Evolutionary conservation across 495 filamentous ascomycete species (phyloP), one percentile per base, ranked within the genome.

Genomic region (Penicillium psychrofluorescens): DNA sequence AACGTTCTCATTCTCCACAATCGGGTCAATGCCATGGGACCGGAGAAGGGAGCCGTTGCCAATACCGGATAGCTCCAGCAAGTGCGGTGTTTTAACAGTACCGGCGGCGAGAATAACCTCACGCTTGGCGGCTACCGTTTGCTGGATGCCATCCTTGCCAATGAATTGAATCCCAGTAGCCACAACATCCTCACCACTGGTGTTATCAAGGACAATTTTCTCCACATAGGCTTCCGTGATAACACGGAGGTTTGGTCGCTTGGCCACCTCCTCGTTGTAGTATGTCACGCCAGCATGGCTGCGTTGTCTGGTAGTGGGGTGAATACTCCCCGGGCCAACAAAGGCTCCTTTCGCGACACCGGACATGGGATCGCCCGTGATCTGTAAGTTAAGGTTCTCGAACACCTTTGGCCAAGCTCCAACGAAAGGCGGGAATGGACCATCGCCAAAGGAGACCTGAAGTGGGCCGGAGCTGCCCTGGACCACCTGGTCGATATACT

Each of bases 11-110:
- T 66, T 67, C 5, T 58, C 58, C n/a, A 74, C 55, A 29, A 51
- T 50, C 15, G 58, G 52, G 30, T 63, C 43, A 31, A 74, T 68
- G 6, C 66, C 69, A 6, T 54, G 52, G 0, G 44, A 44, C 12
- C 51, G 33, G 6, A 68, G 58, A 6, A 67, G 35, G 8, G 40
- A 38, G 0, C 50, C 44, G 12, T 62, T 48, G 0, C 79, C 79
- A 22, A 83, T 64, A 2, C 80, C 80, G 6, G 77, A 81, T 1
- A 81, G 54, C 52, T 81, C 74, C 0, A 83, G 67, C 3, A 83
- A 41, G 51, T 81, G 72, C 0, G 77, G 75, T 0, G 74, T 69
- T 35, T 76, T 63, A 31, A 79, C 46, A 0, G 65, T 52, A 0
- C 79, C 80, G 75, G 1, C 70, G 63, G 29, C 39, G 11, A 83